Percentiles rank a stretch among this genome's conserved stretches.
phyloP scores from a whole-genome alignment of 2,329 filamentous ascomycete species.

The Ophiosphaerella korrae region DNA sequence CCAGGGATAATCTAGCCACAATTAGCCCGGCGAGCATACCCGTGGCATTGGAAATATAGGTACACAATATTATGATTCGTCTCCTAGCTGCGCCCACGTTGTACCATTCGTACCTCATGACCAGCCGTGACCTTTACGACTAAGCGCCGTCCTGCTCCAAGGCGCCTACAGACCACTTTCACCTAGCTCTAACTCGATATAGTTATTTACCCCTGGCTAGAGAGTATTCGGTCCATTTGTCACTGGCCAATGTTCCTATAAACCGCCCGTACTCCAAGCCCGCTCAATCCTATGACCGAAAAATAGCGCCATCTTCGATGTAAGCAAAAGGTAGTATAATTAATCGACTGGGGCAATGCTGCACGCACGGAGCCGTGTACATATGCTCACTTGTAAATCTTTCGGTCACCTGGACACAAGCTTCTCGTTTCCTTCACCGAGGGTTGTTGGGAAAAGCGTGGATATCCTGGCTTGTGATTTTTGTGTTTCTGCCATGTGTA shows the following conservation, averaged over 20 bases:
- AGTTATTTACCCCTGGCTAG: constrained; percentile 14
- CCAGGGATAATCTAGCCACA: not conserved
- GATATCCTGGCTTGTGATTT: constrained; percentile 22
- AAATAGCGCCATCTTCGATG: constrained; percentile 13
- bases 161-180: constrained; percentile 10
- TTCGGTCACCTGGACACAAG: constrained; percentile 21
- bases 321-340: constrained; percentile 3
- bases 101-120: constrained; percentile 7
- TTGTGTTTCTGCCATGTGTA: constrained; percentile 1
- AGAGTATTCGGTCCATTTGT: not conserved
- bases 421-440: constrained; percentile 17
- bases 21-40: not conserved
- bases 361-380: constrained; percentile 20
- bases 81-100: constrained; percentile 3
- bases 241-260: constrained; percentile 8
- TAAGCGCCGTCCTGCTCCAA: constrained; percentile 3
- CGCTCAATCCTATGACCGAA: constrained; percentile 1
- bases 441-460: constrained; percentile 12
- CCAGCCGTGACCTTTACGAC: not conserved
- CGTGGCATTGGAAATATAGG: not conserved
- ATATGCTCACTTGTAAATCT: constrained; percentile 2
- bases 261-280: constrained; percentile 1
- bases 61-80: constrained; percentile 7
- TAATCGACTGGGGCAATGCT: constrained; percentile 17
- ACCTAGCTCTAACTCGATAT: constrained; percentile 3